Evolutionary conservation across 2,329 filamentous ascomycete species (phyloP).

Genomic region (Nothophoma quercina): DNA sequence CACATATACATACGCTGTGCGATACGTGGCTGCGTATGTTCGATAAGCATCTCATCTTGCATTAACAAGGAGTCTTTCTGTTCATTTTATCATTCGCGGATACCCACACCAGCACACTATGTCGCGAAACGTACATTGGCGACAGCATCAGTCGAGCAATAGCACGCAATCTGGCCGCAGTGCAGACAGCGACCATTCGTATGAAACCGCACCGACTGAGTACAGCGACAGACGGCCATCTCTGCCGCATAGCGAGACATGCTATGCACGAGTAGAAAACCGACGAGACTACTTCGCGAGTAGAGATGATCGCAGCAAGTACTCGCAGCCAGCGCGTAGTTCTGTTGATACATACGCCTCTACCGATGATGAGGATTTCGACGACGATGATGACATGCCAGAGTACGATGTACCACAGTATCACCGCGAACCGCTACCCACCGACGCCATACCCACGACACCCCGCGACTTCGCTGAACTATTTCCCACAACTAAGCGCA

Average conservation of each 20-base stretch:
- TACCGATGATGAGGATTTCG: conserved; percentile 68
- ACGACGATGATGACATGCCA: conserved; percentile 55
- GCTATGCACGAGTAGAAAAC: conserved; percentile 39
- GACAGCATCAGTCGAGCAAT: conserved; percentile 43
- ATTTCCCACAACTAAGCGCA: conserved; percentile 83
- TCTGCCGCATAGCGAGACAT: conserved; percentile 41
- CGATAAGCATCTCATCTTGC: conserved; percentile 20
- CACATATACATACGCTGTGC: conserved; percentile 34
- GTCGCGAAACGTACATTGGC: conserved; percentile 44
- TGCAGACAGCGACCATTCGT: conserved; percentile 41
- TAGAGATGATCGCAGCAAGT: conserved; percentile 20
- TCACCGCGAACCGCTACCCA: conserved; percentile 67
- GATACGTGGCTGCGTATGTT: conserved; percentile 24
- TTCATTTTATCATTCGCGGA: conserved; percentile 20
- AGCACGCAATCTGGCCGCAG: conserved; percentile 42
- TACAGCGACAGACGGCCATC: conserved; percentile 42
- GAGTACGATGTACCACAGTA: conserved; percentile 67
- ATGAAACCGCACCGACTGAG: conserved; percentile 46
- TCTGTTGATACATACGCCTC: conserved; percentile 85
- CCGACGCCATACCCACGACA: conserved; percentile 76
- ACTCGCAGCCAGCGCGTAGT: conserved; percentile 51
- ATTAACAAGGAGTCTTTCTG: conserved; percentile 15
- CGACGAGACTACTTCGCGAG: conserved; percentile 36
- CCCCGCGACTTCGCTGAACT: conserved; percentile 82
- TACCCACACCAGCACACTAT: conserved; percentile 33